Conservation (phyloP, 1,284 basidiomycete genomes). For the Tilletia horrida region DNA sequence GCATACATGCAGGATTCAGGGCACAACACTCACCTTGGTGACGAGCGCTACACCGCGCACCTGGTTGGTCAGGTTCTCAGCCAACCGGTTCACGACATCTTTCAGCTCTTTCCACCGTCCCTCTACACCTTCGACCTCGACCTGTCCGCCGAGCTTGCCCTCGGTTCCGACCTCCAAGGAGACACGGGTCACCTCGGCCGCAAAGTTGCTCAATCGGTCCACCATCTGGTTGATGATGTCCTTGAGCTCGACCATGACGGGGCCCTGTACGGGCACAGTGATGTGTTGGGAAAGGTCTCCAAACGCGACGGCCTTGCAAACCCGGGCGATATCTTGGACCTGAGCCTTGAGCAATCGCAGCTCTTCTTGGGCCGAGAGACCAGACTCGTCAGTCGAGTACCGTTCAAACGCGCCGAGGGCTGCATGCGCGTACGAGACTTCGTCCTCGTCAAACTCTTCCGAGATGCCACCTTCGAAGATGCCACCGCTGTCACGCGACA, state of each 20-base stretch:
- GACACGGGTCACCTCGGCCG: slow-evolving; percentile 89
- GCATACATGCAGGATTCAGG: neutral
- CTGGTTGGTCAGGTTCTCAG: slow-evolving; percentile 72
- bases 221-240: slow-evolving; percentile 95
- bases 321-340: slow-evolving; percentile 83
- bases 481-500: too few relatives aligned
- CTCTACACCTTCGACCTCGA: slow-evolving; percentile 54
- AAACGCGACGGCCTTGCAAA: slow-evolving; percentile 90
- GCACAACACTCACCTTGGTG: slow-evolving; percentile 71
- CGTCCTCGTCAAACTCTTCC: slow-evolving; percentile 13
- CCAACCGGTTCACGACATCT: slow-evolving; percentile 56
- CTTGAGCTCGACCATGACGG: slow-evolving; percentile 95
- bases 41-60: slow-evolving; percentile 90
- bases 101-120: slow-evolving; percentile 56
- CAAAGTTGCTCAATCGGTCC: slow-evolving; percentile 82
- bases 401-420: slow-evolving; percentile 51
- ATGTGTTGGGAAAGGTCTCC: slow-evolving; percentile 95
- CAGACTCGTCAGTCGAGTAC: slow-evolving; percentile 49
- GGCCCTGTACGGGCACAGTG: slow-evolving; percentile 89
- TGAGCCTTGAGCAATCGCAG: slow-evolving; percentile 77
- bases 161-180: slow-evolving; percentile 69
- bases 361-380: slow-evolving; percentile 68
- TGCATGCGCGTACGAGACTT: neutral
- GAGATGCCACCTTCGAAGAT: too few relatives aligned
- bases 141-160: slow-evolving; percentile 55